phyloP scores from a whole-genome alignment of 2,329 filamentous ascomycete genomes.

The Aspergillus brunneoviolaceus region DNA sequence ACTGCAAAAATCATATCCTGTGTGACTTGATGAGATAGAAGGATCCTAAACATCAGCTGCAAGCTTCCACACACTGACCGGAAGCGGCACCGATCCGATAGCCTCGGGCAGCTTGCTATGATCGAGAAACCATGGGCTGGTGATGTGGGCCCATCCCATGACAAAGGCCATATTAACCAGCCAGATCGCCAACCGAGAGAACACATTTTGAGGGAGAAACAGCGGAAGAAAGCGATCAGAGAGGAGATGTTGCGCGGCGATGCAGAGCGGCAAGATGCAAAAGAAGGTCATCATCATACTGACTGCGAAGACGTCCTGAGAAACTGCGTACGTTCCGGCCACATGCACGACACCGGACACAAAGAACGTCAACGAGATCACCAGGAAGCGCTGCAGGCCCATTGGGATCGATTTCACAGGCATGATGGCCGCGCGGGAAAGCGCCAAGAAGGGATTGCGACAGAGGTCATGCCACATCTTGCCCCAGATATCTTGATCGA shows the following conservation, averaged over 20 bases:
- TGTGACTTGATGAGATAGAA: not conserved
- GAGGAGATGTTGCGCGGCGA: constrained; percentile 13
- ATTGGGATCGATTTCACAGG: not conserved
- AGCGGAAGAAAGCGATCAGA: constrained; percentile 2
- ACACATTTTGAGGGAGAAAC: not conserved
- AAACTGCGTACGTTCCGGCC: constrained; percentile 16
- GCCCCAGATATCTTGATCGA: constrained; percentile 18
- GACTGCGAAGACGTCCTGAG: constrained; percentile 3
- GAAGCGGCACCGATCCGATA: constrained; percentile 12
- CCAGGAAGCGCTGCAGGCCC: constrained; percentile 3
- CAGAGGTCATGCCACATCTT: constrained; percentile 22
- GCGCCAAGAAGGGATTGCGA: constrained; percentile 15
- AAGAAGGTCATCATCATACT: constrained; percentile 21
- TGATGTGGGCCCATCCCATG: constrained; percentile 13
- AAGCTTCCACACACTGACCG: constrained; percentile 7
- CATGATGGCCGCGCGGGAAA: constrained; percentile 8
- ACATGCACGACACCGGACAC: constrained; percentile 16
- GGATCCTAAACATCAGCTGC: not conserved
- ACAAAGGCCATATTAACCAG: constrained; percentile 10
- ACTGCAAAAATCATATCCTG: not conserved
- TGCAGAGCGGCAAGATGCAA: constrained; percentile 12
- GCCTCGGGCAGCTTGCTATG: constrained; percentile 19
- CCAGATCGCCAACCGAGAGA: constrained; percentile 7
- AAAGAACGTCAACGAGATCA: constrained; percentile 14
- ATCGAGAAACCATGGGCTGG: constrained; percentile 19